These are phyloP conservation scores for Phytophthora lateralis DNA, from an alignment of 352 stramenopile genomes.

Conservation along the genomic window DNA sequence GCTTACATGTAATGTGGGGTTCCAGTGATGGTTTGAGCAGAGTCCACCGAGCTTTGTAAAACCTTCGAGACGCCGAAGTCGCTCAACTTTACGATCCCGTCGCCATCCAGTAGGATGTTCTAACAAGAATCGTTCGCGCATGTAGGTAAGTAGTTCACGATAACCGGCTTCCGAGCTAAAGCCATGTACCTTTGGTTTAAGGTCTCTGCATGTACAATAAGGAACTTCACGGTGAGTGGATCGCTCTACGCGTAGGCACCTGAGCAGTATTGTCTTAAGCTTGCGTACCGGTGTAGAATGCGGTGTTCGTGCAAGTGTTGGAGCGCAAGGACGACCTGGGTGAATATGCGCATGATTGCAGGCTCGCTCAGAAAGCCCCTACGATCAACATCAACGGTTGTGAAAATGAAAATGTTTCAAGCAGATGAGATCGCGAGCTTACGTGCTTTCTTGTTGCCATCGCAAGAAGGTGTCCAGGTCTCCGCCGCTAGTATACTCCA, in stretches of 20 bases:
- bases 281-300: constrained; percentile 64
- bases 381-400: constrained; percentile 3
- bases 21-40: constrained; percentile 62
- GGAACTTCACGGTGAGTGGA: background rate
- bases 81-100: constrained; percentile 72
- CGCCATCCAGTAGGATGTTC: constrained; percentile 61
- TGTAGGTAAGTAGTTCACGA: background rate
- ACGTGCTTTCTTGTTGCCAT: constrained; percentile 27
- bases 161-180: background rate
- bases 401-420: constrained; percentile 4
- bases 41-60: constrained; percentile 51
- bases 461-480: constrained; percentile 62
- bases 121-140: constrained; percentile 10
- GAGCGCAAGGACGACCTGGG: constrained; percentile 65
- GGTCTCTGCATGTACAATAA: constrained; percentile 37
- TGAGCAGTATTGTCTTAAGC: background rate
- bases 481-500: constrained; percentile 76
- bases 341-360: constrained; percentile 72
- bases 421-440: background rate
- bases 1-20: constrained; percentile 79
- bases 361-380: constrained; percentile 38
- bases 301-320: constrained; percentile 61
- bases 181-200: constrained; percentile 55
- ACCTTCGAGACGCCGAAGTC: constrained; percentile 69
- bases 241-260: background rate